phyloP scores from a whole-genome alignment of 495 filamentous ascomycete genomes.

The Aspergillus biplanus region DNA sequence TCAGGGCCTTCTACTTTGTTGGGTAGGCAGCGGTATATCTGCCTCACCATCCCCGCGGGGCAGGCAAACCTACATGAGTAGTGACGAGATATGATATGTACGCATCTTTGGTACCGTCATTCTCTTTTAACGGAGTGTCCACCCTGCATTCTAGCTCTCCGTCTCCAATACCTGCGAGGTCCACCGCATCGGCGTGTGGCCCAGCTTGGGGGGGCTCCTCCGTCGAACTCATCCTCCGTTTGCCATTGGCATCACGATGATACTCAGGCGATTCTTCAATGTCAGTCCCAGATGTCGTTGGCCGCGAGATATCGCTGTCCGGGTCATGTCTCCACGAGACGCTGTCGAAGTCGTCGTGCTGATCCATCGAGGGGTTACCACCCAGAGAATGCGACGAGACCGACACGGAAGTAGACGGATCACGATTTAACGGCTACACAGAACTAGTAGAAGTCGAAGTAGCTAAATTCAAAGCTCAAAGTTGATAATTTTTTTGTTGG shows the following conservation, averaged over 20 bases:
- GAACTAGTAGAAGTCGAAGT: neutral
- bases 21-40: constrained; percentile 19
- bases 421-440: constrained; percentile 2
- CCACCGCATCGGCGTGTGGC: constrained; percentile 57
- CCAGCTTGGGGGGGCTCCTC: constrained; percentile 56
- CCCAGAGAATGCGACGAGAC: constrained; percentile 2
- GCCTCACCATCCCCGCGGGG: neutral
- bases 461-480: neutral
- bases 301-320: constrained; percentile 54
- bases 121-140: constrained; percentile 82
- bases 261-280: constrained; percentile 37
- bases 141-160: constrained; percentile 85
- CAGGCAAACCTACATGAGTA: constrained; percentile 68
- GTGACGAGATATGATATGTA: constrained; percentile 95
- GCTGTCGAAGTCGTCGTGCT: constrained; percentile 62
- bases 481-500: constrained; percentile 10
- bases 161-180: constrained; percentile 71
- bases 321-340: constrained; percentile 60
- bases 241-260: constrained; percentile 53
- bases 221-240: constrained; percentile 53
- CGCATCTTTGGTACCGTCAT: constrained; percentile 95
- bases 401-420: neutral
- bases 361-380: constrained; percentile 46
- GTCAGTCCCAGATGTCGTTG: constrained; percentile 50
- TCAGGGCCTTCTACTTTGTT: neutral